Percentiles rank a stretch among this genome's conserved stretches.
Conservation (phyloP, 2,329 filamentous ascomycete species). For the Penicillium italicum region DNA sequence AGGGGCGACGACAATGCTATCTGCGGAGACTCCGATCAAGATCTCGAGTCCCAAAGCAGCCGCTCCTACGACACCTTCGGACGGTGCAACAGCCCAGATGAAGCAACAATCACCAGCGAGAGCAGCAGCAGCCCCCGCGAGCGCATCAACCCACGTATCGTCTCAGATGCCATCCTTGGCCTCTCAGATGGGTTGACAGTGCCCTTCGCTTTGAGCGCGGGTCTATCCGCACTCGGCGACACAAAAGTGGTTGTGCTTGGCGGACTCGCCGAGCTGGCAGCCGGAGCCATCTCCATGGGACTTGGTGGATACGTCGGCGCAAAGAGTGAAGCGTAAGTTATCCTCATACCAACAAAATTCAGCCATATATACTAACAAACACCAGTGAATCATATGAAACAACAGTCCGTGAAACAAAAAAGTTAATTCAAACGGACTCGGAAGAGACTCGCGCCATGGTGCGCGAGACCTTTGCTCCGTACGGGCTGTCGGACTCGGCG, state of each 20-base stretch:
- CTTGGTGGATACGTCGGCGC: constrained; percentile 68
- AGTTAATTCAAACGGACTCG: constrained; percentile 39
- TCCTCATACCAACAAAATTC: neutral
- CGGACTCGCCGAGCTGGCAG: constrained; percentile 71
- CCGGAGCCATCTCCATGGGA: constrained; percentile 74
- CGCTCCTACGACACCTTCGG: constrained; percentile 36
- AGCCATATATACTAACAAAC: neutral
- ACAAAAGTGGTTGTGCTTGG: constrained; percentile 67
- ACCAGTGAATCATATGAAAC: constrained; percentile 45
- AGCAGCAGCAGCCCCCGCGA: constrained; percentile 27
- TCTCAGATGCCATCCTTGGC: constrained; percentile 65
- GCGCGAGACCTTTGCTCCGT: constrained; percentile 40
- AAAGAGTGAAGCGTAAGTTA: constrained; percentile 49
- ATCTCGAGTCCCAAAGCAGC: constrained; percentile 33
- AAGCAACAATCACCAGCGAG: constrained; percentile 15
- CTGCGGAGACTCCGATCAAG: constrained; percentile 24
- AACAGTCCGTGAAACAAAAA: constrained; percentile 44
- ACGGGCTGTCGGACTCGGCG: constrained; percentile 38
- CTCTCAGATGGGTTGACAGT: constrained; percentile 76
- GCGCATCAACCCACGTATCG: constrained; percentile 43
- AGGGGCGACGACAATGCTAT: constrained; percentile 24
- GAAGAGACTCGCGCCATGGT: constrained; percentile 40
- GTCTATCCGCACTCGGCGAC: constrained; percentile 58
- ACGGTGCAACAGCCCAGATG: constrained; percentile 22
- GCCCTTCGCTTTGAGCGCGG: constrained; percentile 73